Conservation (phyloP, 2,329 filamentous ascomycete genomes). For the Camillea tinctor region DNA sequence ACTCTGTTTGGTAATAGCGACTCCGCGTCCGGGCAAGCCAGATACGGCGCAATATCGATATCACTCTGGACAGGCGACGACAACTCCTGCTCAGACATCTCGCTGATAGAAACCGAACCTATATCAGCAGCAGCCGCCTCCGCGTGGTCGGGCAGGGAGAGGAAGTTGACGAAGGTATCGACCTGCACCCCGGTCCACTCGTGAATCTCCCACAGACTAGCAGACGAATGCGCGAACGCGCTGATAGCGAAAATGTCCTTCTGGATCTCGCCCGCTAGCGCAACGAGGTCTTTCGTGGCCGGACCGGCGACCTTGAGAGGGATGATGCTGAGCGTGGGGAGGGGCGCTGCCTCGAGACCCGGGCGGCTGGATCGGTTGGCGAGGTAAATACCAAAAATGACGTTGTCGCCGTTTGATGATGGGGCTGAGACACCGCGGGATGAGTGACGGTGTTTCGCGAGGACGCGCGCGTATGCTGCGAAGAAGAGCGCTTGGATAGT, state of each 20-base stretch:
- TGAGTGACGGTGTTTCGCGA: constrained; percentile 22
- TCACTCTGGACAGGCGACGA: not conserved
- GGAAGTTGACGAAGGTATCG: constrained; percentile 78
- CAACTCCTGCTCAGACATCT: constrained; percentile 3
- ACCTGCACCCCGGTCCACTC: constrained; percentile 72
- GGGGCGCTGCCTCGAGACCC: constrained; percentile 47
- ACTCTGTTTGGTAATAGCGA: constrained; percentile 17
- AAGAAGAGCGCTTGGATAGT: constrained; percentile 75
- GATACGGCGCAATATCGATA: constrained; percentile 2
- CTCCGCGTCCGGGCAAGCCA: constrained; percentile 11
- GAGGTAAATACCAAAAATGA: constrained; percentile 78
- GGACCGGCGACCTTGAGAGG: constrained; percentile 59
- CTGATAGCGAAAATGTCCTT: constrained; percentile 64
- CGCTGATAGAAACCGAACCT: constrained; percentile 9
- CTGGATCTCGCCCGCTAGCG: constrained; percentile 63
- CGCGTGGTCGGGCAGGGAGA: constrained; percentile 54
- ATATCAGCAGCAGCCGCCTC: not conserved
- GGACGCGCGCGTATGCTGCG: constrained; percentile 61
- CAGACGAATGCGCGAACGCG: constrained; percentile 51
- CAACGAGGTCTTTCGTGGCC: constrained; percentile 36
- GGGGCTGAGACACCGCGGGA: not conserved
- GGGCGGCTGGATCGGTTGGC: constrained; percentile 66
- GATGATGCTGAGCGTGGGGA: constrained; percentile 77
- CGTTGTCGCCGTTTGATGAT: constrained; percentile 30
- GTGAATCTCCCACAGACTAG: constrained; percentile 68